These are phyloP conservation scores for Pneumocystis canis DNA, from an alignment of 1,139 yeast species.

Conservation along the genomic window DNA sequence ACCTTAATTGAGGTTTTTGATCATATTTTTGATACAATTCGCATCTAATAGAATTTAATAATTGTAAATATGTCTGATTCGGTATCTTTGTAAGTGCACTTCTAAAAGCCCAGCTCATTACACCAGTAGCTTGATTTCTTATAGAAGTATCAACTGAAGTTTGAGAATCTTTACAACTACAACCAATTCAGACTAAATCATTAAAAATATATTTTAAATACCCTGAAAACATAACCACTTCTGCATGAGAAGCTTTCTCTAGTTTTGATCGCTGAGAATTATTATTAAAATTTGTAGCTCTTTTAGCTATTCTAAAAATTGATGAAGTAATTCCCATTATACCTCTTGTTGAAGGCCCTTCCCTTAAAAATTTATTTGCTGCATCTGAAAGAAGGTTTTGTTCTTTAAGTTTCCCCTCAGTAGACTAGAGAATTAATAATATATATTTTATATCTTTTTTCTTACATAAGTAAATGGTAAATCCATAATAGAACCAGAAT, in stretches of 20 bases:
- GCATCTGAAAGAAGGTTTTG: conserved; percentile 79
- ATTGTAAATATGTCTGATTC: conserved; percentile 58
- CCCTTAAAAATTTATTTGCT: conserved; percentile 57
- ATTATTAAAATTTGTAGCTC: conserved; percentile 34
- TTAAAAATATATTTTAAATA: conserved; percentile 69
- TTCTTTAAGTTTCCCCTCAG: conserved; percentile 82
- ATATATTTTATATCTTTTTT: not conserved
- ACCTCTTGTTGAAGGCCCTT: conserved; percentile 45
- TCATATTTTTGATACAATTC: conserved; percentile 21
- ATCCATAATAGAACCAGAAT: conserved; percentile 82
- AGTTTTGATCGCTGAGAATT: conserved; percentile 34
- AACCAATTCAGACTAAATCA: conserved; percentile 19
- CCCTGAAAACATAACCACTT: conserved; percentile 73
- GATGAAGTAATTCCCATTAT: conserved; percentile 55
- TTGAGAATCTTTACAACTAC: conserved; percentile 8
- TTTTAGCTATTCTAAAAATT: conserved; percentile 34
- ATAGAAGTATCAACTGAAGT: conserved; percentile 10
- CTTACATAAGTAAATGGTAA: conserved; percentile 58
- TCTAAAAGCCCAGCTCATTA: conserved; percentile 85
- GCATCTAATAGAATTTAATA: conserved; percentile 66
- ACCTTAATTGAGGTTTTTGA: conserved; percentile 1
- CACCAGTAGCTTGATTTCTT: conserved; percentile 59
- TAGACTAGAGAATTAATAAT: conserved; percentile 29
- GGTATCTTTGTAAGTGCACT: conserved; percentile 53
- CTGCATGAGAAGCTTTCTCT: conserved; percentile 72